Evolutionary conservation across 805 yeast species (phyloP), one percentile per base, ranked within the genome.

Genomic region (Debaryomyces castellii): DNA sequence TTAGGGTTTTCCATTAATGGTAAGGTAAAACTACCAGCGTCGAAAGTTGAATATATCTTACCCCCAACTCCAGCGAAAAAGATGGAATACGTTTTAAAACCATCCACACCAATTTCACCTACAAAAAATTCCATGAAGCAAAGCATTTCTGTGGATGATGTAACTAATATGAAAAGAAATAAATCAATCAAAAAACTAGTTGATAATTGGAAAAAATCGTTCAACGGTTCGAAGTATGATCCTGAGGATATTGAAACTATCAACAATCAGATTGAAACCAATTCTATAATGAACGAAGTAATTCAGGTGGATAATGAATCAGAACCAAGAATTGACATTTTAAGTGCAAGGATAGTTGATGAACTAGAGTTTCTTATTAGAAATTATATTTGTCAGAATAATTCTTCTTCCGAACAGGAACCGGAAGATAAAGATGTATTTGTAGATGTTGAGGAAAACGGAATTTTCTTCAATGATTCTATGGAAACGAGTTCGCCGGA

Each of bases 41-140:
- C 82, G 58, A 54, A 71, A 55, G 63, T 76, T 52, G 39, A 62
- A 53, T 51, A 57, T 27, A 72, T 86, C 11, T 63, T 81, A 5
- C 89, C 91, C 2, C 80, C 83, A 3, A 84, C 90, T 0, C 91
- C 89, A 0, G 81, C 80, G 7, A 83, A 78, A 57, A 82, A 79
- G 50, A 76, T 82, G 75, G 83, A 79, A 28, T 58, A 58, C 49
- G 55, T 51, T 11, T 47, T 63, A 34, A 52, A 48, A 43, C 51
- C 47, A 11, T 43, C 51, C 14, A 45, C 51, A 22, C 46, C 44
- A 30, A 47, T 46, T 6, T 44, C 56, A 7, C 48, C 53, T 5
- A 43, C 42, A 8, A 39, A 30, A 30, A 33, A 23, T 16, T 39
- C 46, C 5, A 37, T 37, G 14, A 30, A 34, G 3, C 27, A 23